A percentile compares a stretch with the other conserved stretches of the same genome.
Evolutionary conservation across 2,329 filamentous ascomycete species (phyloP).

Genomic region (Thelonectria blattea): DNA sequence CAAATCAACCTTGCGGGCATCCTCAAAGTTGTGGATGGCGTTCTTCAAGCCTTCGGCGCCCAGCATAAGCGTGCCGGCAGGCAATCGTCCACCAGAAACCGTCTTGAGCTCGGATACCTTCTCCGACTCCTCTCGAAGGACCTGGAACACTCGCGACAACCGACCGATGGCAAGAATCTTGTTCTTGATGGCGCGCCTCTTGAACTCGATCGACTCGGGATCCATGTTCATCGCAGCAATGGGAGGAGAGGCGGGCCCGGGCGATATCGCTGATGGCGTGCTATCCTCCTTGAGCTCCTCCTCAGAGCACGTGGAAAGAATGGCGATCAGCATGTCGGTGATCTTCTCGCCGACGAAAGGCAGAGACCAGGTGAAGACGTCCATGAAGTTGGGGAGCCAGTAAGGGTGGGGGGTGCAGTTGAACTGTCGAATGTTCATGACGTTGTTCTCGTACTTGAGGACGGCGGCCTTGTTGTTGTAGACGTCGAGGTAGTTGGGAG

Average conservation of each 20-base stretch:
- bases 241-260: constrained; percentile 77
- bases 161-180: constrained; percentile 98
- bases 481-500: constrained; percentile 97
- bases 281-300: constrained; percentile 88
- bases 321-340: constrained; percentile 98
- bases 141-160: constrained; percentile 96
- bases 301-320: constrained; percentile 98
- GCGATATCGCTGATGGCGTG: constrained; percentile 71
- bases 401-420: constrained; percentile 99
- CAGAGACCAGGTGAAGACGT: constrained; percentile 99
- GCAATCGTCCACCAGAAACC: constrained; percentile 87
- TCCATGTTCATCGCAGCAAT: constrained; percentile 56
- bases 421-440: constrained; percentile 99
- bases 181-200: constrained; percentile 98
- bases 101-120: constrained; percentile 98
- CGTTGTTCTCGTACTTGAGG: constrained; percentile 99
- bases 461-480: constrained; percentile 99
- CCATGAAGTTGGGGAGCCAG: constrained; percentile 99
- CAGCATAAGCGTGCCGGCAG: constrained; percentile 95
- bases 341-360: constrained; percentile 99
- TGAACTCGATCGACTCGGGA: constrained; percentile 88
- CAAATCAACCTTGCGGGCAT: constrained; percentile 93
- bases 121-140: constrained; percentile 95
- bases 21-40: constrained; percentile 95
- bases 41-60: constrained; percentile 99